Evolutionary conservation across 371 early-diverging fungal genomes (phyloP).

Genomic region (Lichtheimia ramosa): DNA sequence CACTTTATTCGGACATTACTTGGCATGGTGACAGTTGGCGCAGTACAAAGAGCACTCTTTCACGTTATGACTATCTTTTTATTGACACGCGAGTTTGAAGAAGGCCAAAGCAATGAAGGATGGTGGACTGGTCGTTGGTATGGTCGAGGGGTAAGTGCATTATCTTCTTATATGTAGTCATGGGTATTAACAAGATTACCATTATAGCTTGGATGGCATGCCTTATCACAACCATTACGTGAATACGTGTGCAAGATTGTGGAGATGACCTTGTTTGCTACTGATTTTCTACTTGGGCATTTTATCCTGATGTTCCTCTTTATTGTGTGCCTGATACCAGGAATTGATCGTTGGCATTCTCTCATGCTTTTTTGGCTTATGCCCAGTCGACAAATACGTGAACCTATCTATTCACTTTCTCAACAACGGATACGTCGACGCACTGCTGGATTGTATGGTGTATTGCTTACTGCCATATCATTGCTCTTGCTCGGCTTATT

Average conservation of each 20-base stretch:
- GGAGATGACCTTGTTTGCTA: constrained; percentile 82
- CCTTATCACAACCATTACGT: constrained; percentile 66
- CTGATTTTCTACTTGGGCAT: constrained; percentile 78
- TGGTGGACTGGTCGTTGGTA: constrained; percentile 93
- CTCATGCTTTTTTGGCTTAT: constrained; percentile 82
- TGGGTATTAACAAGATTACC: not conserved
- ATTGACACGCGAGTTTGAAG: constrained; percentile 75
- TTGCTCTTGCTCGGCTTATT: constrained; percentile 59
- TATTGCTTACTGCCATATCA: constrained; percentile 60
- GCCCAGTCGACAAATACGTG: constrained; percentile 74
- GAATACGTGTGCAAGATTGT: constrained; percentile 82
- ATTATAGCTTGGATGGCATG: constrained; percentile 63
- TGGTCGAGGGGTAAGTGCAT: constrained; percentile 55
- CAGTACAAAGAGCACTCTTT: constrained; percentile 70
- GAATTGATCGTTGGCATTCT: constrained; percentile 78
- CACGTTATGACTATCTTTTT: constrained; percentile 64
- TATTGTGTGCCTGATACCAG: constrained; percentile 67
- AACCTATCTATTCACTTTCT: constrained; percentile 69
- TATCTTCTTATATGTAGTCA: not conserved
- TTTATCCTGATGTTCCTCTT: constrained; percentile 69
- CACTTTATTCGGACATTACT: constrained; percentile 59
- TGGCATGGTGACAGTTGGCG: constrained; percentile 62
- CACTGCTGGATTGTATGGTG: constrained; percentile 62
- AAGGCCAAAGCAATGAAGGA: constrained; percentile 73
- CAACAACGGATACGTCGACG: constrained; percentile 58